phyloP scores from a whole-genome alignment of 1,284 basidiomycete genomes.

The Flammula alnicola region DNA sequence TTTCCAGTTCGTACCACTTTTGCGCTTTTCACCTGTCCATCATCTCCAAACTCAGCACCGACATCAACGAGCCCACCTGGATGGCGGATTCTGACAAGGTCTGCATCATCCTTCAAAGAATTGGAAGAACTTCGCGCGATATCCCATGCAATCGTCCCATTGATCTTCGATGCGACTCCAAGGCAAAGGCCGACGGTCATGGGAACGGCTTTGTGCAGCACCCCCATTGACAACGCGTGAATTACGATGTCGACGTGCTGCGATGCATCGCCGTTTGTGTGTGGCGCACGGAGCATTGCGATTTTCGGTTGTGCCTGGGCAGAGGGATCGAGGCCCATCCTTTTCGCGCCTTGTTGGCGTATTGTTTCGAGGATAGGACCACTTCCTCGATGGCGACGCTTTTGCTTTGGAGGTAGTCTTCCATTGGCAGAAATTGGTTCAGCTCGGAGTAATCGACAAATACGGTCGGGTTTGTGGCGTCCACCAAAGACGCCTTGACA shows the following conservation, averaged over 20 bases:
- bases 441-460: slow-evolving; percentile 57
- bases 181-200: slow-evolving; percentile 77
- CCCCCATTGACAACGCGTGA: slow-evolving; percentile 73
- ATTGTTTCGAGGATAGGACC: slow-evolving; percentile 52
- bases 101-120: slow-evolving; percentile 21
- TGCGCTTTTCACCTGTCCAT: slow-evolving; percentile 56
- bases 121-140: slow-evolving; percentile 36
- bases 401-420: slow-evolving; percentile 35
- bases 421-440: slow-evolving; percentile 39
- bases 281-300: slow-evolving; percentile 54
- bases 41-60: slow-evolving; percentile 52
- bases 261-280: slow-evolving; percentile 16
- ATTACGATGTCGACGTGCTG: slow-evolving; percentile 56
- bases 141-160: slow-evolving; percentile 56
- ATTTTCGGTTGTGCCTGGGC: slow-evolving; percentile 76
- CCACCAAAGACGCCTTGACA: slow-evolving; percentile 59
- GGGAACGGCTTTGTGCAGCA: slow-evolving; percentile 72
- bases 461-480: slow-evolving; percentile 77
- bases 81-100: slow-evolving; percentile 58
- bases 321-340: slow-evolving; percentile 67
- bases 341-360: slow-evolving; percentile 56
- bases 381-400: slow-evolving; percentile 29
- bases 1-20: slow-evolving; percentile 71
- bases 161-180: slow-evolving; percentile 63
- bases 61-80: slow-evolving; percentile 71